Conservation (phyloP, 2,329 filamentous ascomycete genomes). For the Fusarium lateritium region DNA sequence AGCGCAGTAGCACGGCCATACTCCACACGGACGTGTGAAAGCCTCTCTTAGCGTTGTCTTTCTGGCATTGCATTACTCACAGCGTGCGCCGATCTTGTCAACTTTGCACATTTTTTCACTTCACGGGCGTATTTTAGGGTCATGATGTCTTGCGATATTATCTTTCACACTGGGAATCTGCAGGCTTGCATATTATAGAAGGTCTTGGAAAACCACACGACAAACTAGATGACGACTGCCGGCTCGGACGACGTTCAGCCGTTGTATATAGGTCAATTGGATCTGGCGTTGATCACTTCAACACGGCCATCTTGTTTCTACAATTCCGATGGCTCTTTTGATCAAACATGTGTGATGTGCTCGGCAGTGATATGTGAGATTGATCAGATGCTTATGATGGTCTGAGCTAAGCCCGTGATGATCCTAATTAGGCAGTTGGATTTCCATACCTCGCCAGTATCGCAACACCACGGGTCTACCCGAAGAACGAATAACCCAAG, state of each 20-base stretch:
- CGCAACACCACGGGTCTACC: not conserved
- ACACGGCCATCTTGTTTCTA: conserved; percentile 44
- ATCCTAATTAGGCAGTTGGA: not conserved
- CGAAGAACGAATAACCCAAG: no score
- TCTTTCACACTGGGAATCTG: conserved; percentile 47
- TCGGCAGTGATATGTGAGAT: not conserved
- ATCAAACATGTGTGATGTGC: not conserved
- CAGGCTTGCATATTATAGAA: conserved; percentile 57
- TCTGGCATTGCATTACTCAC: conserved; percentile 49
- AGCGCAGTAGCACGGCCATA: conserved; percentile 16
- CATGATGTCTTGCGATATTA: conserved; percentile 51
- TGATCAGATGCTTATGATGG: not conserved
- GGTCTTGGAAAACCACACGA: conserved; percentile 51
- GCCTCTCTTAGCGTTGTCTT: conserved; percentile 39
- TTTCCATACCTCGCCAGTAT: not conserved
- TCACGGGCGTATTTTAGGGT: conserved; percentile 50
- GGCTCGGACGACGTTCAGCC: conserved; percentile 43
- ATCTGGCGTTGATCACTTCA: conserved; percentile 44
- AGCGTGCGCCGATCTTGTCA: conserved; percentile 50
- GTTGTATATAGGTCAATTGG: conserved; percentile 52
- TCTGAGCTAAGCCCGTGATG: not conserved
- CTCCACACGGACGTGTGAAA: conserved; percentile 18
- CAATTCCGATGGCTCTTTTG: not conserved
- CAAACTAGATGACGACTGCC: conserved; percentile 50
- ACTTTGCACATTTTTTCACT: conserved; percentile 47